Percentiles rank a stretch among this genome's conserved stretches.
Conservation (phyloP, 805 yeast species). For the Allodekkera sacchari region DNA sequence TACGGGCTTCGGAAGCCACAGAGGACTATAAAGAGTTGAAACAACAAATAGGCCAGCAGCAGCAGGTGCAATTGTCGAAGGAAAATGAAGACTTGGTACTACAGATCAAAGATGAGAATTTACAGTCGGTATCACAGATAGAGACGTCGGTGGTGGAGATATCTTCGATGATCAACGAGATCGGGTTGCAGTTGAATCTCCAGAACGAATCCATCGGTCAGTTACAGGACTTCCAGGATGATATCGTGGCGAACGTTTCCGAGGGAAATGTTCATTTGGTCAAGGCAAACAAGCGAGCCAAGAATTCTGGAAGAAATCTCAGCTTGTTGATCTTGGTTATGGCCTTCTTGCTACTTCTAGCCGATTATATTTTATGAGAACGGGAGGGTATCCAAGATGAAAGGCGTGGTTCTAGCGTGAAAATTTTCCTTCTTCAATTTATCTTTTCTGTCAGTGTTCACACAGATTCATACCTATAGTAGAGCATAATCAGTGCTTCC, state of each 20-base stretch:
- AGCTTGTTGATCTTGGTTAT: constrained; percentile 46
- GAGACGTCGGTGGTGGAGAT: constrained; percentile 65
- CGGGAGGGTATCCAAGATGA: too few relatives aligned
- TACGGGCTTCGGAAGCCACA: constrained; percentile 17
- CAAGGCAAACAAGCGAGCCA: constrained; percentile 60
- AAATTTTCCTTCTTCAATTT: too few relatives aligned
- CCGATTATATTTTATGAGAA: constrained; percentile 36
- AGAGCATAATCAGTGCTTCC: too few relatives aligned
- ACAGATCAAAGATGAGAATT: constrained; percentile 48
- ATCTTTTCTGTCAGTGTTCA: too few relatives aligned
- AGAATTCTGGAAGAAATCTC: constrained; percentile 49
- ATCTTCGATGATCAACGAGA: constrained; percentile 63
- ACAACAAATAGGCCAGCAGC: constrained; percentile 33
- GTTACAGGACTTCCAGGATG: constrained; percentile 59
- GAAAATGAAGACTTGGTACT: constrained; percentile 52
- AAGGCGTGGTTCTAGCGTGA: too few relatives aligned
- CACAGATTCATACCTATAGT: too few relatives aligned
- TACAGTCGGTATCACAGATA: constrained; percentile 50
- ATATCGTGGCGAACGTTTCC: constrained; percentile 53
- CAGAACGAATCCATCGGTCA: constrained; percentile 65
- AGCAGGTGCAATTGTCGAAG: constrained; percentile 44
- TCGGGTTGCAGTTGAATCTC: constrained; percentile 59
- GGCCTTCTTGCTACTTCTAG: constrained; percentile 46
- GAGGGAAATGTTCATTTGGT: constrained; percentile 65
- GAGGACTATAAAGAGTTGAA: constrained; percentile 28